These are phyloP conservation scores for Hansfordia pulvinata DNA, from an alignment of 2,329 filamentous ascomycete species.

Conservation along the genomic window DNA sequence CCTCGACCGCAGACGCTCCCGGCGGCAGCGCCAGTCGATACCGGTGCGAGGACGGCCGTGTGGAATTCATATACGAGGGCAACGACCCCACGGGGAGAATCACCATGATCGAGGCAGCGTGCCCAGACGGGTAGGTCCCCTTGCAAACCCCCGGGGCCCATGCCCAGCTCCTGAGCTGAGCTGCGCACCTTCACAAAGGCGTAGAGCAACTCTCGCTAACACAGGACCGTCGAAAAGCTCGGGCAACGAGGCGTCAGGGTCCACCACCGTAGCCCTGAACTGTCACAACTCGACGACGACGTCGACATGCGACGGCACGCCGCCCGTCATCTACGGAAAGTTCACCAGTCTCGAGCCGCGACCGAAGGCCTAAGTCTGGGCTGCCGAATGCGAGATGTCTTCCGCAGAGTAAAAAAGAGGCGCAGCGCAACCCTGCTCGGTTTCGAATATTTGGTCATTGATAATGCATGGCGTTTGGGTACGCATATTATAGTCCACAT, in stretches of 20 bases:
- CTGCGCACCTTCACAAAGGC: not conserved
- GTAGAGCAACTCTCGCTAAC: not conserved
- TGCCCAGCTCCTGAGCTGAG: too few species aligned
- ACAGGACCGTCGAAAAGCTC: conserved; percentile 7
- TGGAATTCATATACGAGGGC: conserved; percentile 17
- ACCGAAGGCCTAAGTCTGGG: not conserved
- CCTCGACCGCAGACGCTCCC: conserved; percentile 9
- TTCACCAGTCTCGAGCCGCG: conserved; percentile 12
- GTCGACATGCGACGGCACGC: conserved; percentile 9
- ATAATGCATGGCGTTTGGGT: too few species aligned
- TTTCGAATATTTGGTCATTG: too few species aligned
- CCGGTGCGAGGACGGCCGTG: conserved; percentile 11
- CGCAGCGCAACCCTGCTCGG: not conserved
- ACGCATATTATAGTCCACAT: too few species aligned
- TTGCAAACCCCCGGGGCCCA: not conserved
- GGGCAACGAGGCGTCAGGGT: conserved; percentile 12
- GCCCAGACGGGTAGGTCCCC: conserved; percentile 12
- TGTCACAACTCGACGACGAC: conserved; percentile 9
- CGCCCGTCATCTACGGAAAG: conserved; percentile 7
- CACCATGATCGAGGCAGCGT: conserved; percentile 13
- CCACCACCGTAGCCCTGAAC: conserved; percentile 8
- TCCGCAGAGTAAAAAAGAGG: not conserved
- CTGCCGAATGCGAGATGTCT: not conserved
- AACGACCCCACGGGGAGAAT: conserved; percentile 10
- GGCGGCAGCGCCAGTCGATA: conserved; percentile 10